phyloP scores from a whole-genome alignment of 1,284 basidiomycete species.

The Rhodotorula sp. region DNA sequence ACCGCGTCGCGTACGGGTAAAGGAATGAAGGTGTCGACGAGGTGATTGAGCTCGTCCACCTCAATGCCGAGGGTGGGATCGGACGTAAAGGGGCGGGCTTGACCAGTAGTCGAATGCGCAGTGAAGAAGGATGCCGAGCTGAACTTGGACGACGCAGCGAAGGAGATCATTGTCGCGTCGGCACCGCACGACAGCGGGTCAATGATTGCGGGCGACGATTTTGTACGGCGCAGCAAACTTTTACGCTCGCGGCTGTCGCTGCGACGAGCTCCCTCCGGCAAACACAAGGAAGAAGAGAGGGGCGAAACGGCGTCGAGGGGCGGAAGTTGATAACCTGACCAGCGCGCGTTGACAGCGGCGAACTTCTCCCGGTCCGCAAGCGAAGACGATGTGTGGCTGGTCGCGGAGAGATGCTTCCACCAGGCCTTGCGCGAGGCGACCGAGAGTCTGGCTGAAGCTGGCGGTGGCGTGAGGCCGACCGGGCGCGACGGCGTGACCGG shows the following conservation, averaged over 20 bases:
- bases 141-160: neutral
- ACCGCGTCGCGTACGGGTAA: neutral
- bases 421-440: constrained; percentile 1
- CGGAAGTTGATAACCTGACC: neutral
- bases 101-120: too few relatives aligned
- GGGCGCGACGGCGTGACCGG: neutral
- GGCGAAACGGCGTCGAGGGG: constrained; percentile 17
- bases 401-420: constrained; percentile 7
- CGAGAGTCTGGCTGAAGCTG: neutral
- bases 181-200: too few relatives aligned
- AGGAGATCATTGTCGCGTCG: neutral
- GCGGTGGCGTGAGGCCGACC: neutral
- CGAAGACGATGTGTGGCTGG: neutral
- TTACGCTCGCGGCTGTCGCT: neutral
- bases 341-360: neutral
- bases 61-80: neutral
- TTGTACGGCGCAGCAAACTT: neutral
- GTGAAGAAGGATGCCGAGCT: neutral
- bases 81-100: too few relatives aligned
- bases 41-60: neutral
- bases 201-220: neutral
- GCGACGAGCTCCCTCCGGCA: neutral
- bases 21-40: neutral
- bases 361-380: neutral
- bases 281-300: constrained; percentile 7